phyloP scores from a whole-genome alignment of 257 asterid genomes.

The Solanum clarkiae region DNA sequence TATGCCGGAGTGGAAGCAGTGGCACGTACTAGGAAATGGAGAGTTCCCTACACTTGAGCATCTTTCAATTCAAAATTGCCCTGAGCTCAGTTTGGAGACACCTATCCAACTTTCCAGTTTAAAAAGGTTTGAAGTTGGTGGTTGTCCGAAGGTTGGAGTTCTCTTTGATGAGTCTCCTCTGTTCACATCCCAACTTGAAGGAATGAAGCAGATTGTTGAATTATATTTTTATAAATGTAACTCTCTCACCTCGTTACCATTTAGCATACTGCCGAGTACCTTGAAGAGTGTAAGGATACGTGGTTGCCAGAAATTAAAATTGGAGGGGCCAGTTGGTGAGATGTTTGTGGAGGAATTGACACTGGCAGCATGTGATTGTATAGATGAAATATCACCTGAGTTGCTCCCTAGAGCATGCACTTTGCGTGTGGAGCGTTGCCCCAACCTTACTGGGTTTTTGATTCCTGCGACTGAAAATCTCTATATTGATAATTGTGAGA shows the following conservation, averaged over 20 bases:
- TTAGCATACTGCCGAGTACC: neutral
- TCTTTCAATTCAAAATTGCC: too few species aligned
- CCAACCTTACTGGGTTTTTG: neutral
- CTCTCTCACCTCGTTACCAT: neutral
- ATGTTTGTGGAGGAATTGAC: neutral
- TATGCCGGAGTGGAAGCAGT: too few species aligned
- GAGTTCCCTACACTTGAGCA: neutral
- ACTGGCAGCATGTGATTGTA: rapidly evolving
- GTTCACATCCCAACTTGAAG: neutral
- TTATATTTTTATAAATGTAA: neutral
- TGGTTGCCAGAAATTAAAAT: neutral
- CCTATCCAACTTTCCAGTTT: neutral
- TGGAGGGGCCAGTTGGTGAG: neutral
- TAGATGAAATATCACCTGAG: neutral
- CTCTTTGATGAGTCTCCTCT: too few species aligned
- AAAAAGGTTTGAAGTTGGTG: neutral
- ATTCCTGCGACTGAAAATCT: neutral
- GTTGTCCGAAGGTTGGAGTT: too few species aligned
- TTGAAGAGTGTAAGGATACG: rapidly evolving
- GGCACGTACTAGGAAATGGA: neutral
- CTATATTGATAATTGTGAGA: too few species aligned
- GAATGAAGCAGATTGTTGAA: neutral
- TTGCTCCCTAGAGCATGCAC: neutral
- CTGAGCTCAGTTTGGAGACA: neutral
- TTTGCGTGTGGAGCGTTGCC: rapidly evolving